A percentile compares a stretch with the other conserved stretches of the same genome.
phyloP scores from a whole-genome alignment of 2,329 filamentous ascomycete genomes.

The Rhexocercosporidium sp. region DNA sequence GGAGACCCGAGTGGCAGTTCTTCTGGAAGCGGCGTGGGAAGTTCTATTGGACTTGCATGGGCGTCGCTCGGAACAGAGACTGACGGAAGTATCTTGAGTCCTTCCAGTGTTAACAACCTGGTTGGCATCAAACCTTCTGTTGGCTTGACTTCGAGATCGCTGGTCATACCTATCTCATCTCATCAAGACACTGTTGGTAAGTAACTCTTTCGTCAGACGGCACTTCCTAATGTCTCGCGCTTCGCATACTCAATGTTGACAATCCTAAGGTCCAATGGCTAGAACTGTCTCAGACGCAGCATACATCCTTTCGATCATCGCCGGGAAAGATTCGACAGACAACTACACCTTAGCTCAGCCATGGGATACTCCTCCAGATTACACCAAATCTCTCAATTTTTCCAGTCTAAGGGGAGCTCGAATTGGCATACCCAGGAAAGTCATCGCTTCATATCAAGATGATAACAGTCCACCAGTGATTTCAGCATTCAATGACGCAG shows the following conservation, averaged over 20 bases:
- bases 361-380: slow-evolving; percentile 59
- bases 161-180: slow-evolving; percentile 69
- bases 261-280: slow-evolving; percentile 58
- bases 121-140: slow-evolving; percentile 73
- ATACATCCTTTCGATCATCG: slow-evolving; percentile 65
- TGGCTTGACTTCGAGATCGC: slow-evolving; percentile 63
- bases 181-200: slow-evolving; percentile 71
- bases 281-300: slow-evolving; percentile 70
- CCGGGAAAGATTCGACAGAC: slow-evolving; percentile 63
- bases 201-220: slow-evolving; percentile 43
- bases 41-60: slow-evolving; percentile 62
- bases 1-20: slow-evolving; percentile 68
- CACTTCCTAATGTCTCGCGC: neutral
- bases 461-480: slow-evolving; percentile 49
- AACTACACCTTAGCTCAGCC: slow-evolving; percentile 69
- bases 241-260: slow-evolving; percentile 41
- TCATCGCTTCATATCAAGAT: slow-evolving; percentile 45
- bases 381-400: slow-evolving; percentile 61
- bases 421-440: slow-evolving; percentile 68
- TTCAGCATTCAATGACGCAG: slow-evolving; percentile 59
- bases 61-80: slow-evolving; percentile 68
- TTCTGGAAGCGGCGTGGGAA: slow-evolving; percentile 65
- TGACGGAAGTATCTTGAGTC: slow-evolving; percentile 65
- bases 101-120: slow-evolving; percentile 59
- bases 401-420: slow-evolving; percentile 60